Evolutionary conservation across 148 eudicot genomes (phyloP).

Genomic region (Oxyria digyna): DNA sequence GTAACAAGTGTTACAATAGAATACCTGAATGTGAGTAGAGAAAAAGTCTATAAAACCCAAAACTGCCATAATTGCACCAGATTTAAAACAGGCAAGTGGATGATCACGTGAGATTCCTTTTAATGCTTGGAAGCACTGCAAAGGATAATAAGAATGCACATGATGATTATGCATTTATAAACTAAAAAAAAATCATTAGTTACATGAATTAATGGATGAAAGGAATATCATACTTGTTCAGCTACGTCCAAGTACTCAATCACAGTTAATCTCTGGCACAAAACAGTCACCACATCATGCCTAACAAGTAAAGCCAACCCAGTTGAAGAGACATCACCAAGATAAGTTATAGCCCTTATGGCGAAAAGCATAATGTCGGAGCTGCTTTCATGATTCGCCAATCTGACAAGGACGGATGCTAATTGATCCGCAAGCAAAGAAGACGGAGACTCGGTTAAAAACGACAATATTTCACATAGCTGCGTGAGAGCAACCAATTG

Average conservation of each 20-base stretch:
- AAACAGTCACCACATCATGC: conserved; percentile 60
- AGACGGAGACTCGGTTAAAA: conserved; percentile 47
- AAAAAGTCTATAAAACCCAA: conserved; percentile 75
- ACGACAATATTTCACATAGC: conserved; percentile 73
- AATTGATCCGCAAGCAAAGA: conserved; percentile 43
- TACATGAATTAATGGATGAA: no score
- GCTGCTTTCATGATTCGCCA: conserved; percentile 53
- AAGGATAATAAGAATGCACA: neutral
- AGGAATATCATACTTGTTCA: conserved; percentile 58
- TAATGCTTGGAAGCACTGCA: conserved; percentile 95
- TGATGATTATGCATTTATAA: neutral
- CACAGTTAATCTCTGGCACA: conserved; percentile 61
- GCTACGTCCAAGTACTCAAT: conserved; percentile 84
- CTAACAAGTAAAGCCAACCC: conserved; percentile 49
- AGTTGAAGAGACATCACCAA: conserved; percentile 64
- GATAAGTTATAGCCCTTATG: conserved; percentile 80
- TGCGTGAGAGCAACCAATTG: conserved; percentile 63
- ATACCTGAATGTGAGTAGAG: conserved; percentile 86
- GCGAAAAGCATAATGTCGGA: conserved; percentile 77
- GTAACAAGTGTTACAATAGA: neutral
- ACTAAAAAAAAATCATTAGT: neutral
- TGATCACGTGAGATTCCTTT: conserved; percentile 77
- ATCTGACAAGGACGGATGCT: conserved; percentile 56
- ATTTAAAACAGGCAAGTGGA: conserved; percentile 61
- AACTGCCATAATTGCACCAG: conserved; percentile 82